A percentile compares a stretch with the other conserved stretches of the same genome.
Evolutionary conservation across 805 yeast species (phyloP).

Genomic region (Tetrapisispora taiwanensis): DNA sequence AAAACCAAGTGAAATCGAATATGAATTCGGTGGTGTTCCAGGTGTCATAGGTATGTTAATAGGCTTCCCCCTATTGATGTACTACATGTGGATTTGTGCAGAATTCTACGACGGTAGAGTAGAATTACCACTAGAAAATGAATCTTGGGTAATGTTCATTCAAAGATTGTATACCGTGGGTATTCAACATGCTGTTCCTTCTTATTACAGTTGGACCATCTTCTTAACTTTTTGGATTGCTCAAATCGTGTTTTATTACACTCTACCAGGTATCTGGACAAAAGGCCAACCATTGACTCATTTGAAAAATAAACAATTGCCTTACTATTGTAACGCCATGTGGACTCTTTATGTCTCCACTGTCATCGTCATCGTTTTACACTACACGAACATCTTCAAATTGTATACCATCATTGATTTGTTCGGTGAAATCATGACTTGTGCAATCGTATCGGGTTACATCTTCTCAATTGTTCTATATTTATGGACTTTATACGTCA

Average conservation of each 20-base stretch:
- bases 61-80: conserved; percentile 90
- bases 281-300: conserved; percentile 90
- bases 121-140: conserved; percentile 60
- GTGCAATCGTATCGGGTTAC: conserved; percentile 75
- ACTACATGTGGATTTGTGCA: conserved; percentile 91
- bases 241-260: conserved; percentile 68
- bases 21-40: conserved; percentile 87
- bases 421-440: conserved; percentile 88
- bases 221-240: conserved; percentile 59
- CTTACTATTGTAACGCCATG: conserved; percentile 89
- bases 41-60: conserved; percentile 89
- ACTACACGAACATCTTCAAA: conserved; percentile 64
- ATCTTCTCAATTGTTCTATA: conserved; percentile 59
- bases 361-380: conserved; percentile 48
- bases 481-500: conserved; percentile 50
- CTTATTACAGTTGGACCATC: conserved; percentile 51
- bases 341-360: conserved; percentile 69
- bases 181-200: conserved; percentile 47
- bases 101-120: conserved; percentile 65
- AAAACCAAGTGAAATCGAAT: conserved; percentile 49
- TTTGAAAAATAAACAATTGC: conserved; percentile 67
- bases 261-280: conserved; percentile 89
- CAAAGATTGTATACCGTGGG: conserved; percentile 37
- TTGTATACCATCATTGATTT: conserved; percentile 66
- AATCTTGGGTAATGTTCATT: conserved; percentile 41